A percentile compares a stretch with the other conserved stretches of the same genome.
These are phyloP conservation scores for Fusarium pseudocircinatum DNA, from an alignment of 2,329 filamentous ascomycete species.

Conservation along the genomic window DNA sequence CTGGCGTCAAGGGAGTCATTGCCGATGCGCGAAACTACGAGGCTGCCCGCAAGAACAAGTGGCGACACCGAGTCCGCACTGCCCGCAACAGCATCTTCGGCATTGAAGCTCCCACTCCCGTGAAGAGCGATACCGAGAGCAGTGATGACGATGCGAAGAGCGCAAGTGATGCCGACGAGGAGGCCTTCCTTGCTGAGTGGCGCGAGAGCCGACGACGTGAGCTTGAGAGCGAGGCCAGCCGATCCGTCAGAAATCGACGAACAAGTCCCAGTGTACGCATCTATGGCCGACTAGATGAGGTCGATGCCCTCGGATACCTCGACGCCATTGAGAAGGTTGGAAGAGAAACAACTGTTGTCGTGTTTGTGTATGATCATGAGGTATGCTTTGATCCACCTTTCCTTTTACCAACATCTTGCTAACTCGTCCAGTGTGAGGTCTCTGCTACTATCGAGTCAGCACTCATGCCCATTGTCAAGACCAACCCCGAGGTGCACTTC, in stretches of 20 bases:
- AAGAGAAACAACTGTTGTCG: slow-evolving; percentile 84
- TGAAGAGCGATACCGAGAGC: slow-evolving; percentile 57
- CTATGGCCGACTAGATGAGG: slow-evolving; percentile 82
- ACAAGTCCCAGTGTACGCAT: slow-evolving; percentile 80
- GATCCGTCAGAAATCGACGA: slow-evolving; percentile 68
- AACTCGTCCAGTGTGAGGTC: slow-evolving; percentile 73
- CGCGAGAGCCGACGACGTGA: slow-evolving; percentile 81
- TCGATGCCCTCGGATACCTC: slow-evolving; percentile 92
- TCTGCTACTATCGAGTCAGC: slow-evolving; percentile 83
- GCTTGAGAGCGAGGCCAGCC: slow-evolving; percentile 70
- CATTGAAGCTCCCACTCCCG: slow-evolving; percentile 44
- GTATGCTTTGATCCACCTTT: slow-evolving; percentile 61
- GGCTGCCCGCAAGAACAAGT: slow-evolving; percentile 67
- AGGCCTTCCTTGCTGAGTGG: slow-evolving; percentile 86
- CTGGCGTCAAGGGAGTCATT: slow-evolving; percentile 88
- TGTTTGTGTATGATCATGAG: slow-evolving; percentile 90
- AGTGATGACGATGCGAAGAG: slow-evolving; percentile 56
- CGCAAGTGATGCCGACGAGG: slow-evolving; percentile 74
- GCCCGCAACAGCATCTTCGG: slow-evolving; percentile 67
- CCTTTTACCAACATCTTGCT: slow-evolving; percentile 16
- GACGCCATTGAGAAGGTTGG: slow-evolving; percentile 93
- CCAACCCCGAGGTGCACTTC: slow-evolving; percentile 80
- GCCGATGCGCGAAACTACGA: slow-evolving; percentile 83
- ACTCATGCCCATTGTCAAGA: slow-evolving; percentile 76
- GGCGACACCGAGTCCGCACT: slow-evolving; percentile 61